A percentile compares a stretch with the other conserved stretches of the same genome.
phyloP scores from a whole-genome alignment of 2,329 filamentous ascomycete species.

The Blastomyces silverae region DNA sequence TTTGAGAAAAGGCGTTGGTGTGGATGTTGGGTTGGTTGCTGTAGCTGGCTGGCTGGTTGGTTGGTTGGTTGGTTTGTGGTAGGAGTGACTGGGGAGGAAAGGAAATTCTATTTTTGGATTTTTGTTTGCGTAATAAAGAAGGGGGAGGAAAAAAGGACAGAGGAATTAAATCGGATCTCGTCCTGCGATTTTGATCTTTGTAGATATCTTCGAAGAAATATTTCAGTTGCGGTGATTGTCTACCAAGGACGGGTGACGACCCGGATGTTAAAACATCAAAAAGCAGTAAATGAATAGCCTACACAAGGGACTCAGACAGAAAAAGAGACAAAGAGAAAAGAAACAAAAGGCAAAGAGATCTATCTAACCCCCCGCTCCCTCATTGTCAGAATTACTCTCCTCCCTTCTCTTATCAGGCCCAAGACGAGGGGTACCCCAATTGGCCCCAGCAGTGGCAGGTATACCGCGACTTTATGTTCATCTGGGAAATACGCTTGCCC shows the following conservation, averaged over 20 bases:
- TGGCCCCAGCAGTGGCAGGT: conserved; percentile 82
- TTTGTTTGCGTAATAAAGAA: background rate
- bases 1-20: background rate
- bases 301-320: background rate
- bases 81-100: background rate
- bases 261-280: background rate
- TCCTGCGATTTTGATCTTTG: background rate
- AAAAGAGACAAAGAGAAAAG: background rate
- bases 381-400: conserved; percentile 43
- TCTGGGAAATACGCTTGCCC: conserved; percentile 98
- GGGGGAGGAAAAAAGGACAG: background rate
- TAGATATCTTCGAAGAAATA: background rate
- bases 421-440: conserved; percentile 84
- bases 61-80: background rate
- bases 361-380: conserved; percentile 24
- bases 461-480: conserved; percentile 96
- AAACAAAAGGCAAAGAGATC: background rate
- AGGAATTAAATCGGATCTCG: background rate
- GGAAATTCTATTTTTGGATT: background rate
- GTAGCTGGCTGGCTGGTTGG: background rate
- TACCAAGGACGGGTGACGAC: background rate
- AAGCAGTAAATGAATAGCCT: background rate
- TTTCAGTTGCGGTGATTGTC: background rate
- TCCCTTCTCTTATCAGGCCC: conserved; percentile 74
- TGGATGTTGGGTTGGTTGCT: conserved; percentile 1